Evolutionary conservation across 805 yeast species (phyloP), one percentile per base, ranked within the genome.

Genomic region (Candida orba): DNA sequence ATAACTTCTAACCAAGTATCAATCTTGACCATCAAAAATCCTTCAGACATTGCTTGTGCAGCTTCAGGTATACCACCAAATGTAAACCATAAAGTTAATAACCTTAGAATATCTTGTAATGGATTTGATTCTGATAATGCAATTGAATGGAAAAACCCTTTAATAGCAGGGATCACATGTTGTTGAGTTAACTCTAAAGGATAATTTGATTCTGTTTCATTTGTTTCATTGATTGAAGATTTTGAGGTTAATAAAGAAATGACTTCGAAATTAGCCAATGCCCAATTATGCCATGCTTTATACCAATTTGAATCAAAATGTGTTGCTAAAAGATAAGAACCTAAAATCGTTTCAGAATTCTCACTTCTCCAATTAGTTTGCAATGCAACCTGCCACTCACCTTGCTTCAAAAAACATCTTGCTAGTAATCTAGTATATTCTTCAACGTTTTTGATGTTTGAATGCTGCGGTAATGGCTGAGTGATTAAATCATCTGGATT

Each of bases 201-300:
- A 36, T 61, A 60, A 4, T 60, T 58, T 14, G 57, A 48, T 29
- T 58, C 63, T 9, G 53, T 53, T 35, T 51, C 55, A 31, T 53
- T 58, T 17, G 58, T 52, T 31, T 63, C 59, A 41, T 60, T 59
- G 20, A 60, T 56, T 6, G 63, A 62, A 43, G 63, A 57, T 48
- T 60, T 47, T 32, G 69, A 58, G 1, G 71, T 64, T 24, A 72
- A 66, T 24, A 83, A 70, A 0, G 96, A 84, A 18, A 91, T 84
- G 1, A 91, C 98, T 59, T 93, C 97, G 60, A 90, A 93, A 63
- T 95, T 93, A 1, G 98, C 97, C 58, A 95, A 70, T 0, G 99
- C 99, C 99, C 99, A 93, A 58, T 89, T 91, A 61, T 93, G 99
- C 99, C 99, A 95, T 15, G 98, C 99, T 59, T 95, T 93, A 58